These are phyloP conservation scores for Cenchrus fungigraminus DNA, from an alignment of 176 grass and related monocot species.

Conservation along the genomic window DNA sequence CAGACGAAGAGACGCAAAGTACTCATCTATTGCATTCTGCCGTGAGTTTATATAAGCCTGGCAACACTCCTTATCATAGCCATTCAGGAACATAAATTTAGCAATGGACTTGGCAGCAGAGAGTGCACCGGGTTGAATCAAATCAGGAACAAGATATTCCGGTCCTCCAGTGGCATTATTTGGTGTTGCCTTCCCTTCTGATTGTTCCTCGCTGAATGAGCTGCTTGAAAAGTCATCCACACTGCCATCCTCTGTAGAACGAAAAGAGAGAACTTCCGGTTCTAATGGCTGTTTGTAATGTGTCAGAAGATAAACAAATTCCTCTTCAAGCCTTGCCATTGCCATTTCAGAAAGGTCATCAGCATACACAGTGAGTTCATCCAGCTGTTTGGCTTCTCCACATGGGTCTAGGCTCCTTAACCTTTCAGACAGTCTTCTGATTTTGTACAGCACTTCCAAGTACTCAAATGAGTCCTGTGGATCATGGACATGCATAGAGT, in stretches of 20 bases:
- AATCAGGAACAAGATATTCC: constrained; percentile 64
- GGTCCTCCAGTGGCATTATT: constrained; percentile 40
- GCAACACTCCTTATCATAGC: constrained; percentile 80
- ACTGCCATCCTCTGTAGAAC: constrained; percentile 69
- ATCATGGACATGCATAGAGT: constrained; percentile 60
- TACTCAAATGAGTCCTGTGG: constrained; percentile 73
- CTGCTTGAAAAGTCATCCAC: constrained; percentile 69
- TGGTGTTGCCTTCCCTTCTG: constrained; percentile 54
- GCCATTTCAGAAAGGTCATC: constrained; percentile 68
- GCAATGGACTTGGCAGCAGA: constrained; percentile 73
- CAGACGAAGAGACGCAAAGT: constrained; percentile 58
- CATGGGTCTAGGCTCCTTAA: constrained; percentile 42
- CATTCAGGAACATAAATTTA: constrained; percentile 77
- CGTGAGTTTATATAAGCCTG: constrained; percentile 72
- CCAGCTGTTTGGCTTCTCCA: constrained; percentile 46
- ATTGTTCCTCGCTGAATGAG: constrained; percentile 82
- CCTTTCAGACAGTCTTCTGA: constrained; percentile 61
- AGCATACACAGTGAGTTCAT: constrained; percentile 60
- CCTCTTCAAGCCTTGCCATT: constrained; percentile 86
- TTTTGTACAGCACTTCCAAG: constrained; percentile 66
- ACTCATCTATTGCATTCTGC: constrained; percentile 73
- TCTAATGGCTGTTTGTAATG: constrained; percentile 65
- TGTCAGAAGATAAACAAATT: constrained; percentile 77
- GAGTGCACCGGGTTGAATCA: constrained; percentile 74
- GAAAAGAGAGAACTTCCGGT: constrained; percentile 64